phyloP scores from a whole-genome alignment of 371 early-diverging fungal species.

The Haplosporangium sp. region DNA sequence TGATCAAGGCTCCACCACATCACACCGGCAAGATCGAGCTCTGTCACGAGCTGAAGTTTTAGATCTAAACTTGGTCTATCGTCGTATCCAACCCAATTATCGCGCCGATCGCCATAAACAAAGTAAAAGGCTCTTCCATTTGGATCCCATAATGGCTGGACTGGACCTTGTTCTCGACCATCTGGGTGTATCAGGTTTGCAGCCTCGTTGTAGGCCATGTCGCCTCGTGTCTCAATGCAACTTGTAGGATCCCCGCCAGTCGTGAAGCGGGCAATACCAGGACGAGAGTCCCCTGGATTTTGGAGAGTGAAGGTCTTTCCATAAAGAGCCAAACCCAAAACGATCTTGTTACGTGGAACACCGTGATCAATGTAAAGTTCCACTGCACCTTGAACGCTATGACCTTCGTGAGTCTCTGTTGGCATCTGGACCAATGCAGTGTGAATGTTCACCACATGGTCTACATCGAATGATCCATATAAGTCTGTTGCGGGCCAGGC shows the following conservation, averaged over 20 bases:
- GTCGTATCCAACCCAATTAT: slow-evolving; percentile 46
- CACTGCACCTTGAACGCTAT: slow-evolving; percentile 70
- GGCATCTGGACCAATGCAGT: slow-evolving; percentile 36
- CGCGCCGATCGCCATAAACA: slow-evolving; percentile 18
- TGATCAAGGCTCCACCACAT: slow-evolving; percentile 55
- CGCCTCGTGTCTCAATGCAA: slow-evolving; percentile 32
- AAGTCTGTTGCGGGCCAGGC: slow-evolving; percentile 58
- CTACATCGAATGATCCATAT: slow-evolving; percentile 67
- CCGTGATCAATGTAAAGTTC: slow-evolving; percentile 73
- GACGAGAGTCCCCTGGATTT: slow-evolving; percentile 1
- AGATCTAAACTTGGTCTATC: slow-evolving; percentile 41
- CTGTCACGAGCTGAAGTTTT: slow-evolving; percentile 37
- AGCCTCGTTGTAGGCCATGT: slow-evolving; percentile 46
- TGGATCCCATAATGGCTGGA: slow-evolving; percentile 29
- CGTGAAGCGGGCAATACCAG: slow-evolving; percentile 22
- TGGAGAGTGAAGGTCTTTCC: slow-evolving; percentile 59
- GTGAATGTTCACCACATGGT: slow-evolving; percentile 44
- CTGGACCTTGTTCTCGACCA: neutral
- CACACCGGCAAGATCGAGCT: slow-evolving; percentile 32
- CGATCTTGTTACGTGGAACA: slow-evolving; percentile 80
- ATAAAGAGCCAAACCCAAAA: slow-evolving; percentile 82
- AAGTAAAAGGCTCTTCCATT: slow-evolving; percentile 36
- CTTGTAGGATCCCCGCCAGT: slow-evolving; percentile 33
- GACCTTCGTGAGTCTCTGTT: slow-evolving; percentile 32
- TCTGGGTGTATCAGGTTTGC: slow-evolving; percentile 20